Evolutionary conservation across 1,139 yeast species (phyloP).

Genomic region (Pichia sp.): DNA sequence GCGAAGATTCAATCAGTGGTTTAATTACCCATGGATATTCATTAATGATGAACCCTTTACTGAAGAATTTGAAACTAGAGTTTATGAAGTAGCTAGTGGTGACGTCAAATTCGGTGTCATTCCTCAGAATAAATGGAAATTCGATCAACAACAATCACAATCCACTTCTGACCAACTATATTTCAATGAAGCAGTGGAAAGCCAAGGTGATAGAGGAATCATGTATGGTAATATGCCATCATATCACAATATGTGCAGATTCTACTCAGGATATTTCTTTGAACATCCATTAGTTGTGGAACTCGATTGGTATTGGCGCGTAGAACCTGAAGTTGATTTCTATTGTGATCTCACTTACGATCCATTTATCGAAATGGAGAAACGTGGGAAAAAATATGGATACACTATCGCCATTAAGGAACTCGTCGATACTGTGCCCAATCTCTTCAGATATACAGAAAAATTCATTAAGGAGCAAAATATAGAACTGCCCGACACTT

Average conservation of each 20-base stretch:
- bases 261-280: constrained; percentile 72
- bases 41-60: constrained; percentile 71
- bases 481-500: constrained; percentile 42
- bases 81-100: constrained; percentile 44
- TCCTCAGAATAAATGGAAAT: constrained; percentile 49
- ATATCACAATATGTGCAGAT: constrained; percentile 66
- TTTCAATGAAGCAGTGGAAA: constrained; percentile 49
- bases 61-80: constrained; percentile 49
- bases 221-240: constrained; percentile 75
- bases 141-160: constrained; percentile 32
- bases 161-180: too few relatives aligned
- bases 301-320: constrained; percentile 90
- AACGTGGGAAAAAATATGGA: constrained; percentile 66
- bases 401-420: constrained; percentile 74
- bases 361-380: constrained; percentile 78
- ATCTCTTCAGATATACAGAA: constrained; percentile 63
- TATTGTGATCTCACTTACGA: constrained; percentile 88
- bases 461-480: constrained; percentile 45
- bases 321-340: constrained; percentile 85
- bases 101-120: constrained; percentile 60
- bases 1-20: constrained; percentile 86
- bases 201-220: constrained; percentile 74
- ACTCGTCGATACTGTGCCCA: constrained; percentile 72
- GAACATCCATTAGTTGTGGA: constrained; percentile 60
- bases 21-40: constrained; percentile 82